These are phyloP conservation scores for Phaeoacremonium minimum DNA, from an alignment of 2,329 filamentous ascomycete genomes.

Conservation along the genomic window DNA sequence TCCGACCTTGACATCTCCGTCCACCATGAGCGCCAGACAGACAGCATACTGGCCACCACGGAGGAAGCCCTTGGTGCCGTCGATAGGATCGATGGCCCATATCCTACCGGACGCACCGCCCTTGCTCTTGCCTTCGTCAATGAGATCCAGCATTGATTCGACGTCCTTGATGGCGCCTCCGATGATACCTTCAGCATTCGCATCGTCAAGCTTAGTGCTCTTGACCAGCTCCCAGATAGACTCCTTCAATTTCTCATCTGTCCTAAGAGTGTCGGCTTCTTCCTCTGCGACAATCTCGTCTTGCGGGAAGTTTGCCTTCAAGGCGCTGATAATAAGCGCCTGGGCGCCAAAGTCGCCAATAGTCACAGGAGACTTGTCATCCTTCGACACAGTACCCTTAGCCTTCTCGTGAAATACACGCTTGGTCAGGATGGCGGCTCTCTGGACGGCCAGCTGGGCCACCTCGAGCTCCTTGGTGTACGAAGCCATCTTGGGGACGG, in stretches of 20 bases:
- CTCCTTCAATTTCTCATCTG: conserved; percentile 63
- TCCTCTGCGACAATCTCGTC: conserved; percentile 95
- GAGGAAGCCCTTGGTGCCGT: conserved; percentile 96
- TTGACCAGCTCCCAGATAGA: conserved; percentile 84
- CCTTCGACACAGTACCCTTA: conserved; percentile 91
- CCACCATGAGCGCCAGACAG: conserved; percentile 85
- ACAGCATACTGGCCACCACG: conserved; percentile 96
- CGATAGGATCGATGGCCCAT: conserved; percentile 96
- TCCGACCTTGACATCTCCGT: conserved; percentile 90
- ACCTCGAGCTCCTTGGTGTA: conserved; percentile 78
- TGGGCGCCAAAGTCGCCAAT: conserved; percentile 98
- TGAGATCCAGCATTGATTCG: conserved; percentile 58
- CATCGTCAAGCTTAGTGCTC: conserved; percentile 63
- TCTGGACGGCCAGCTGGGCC: conserved; percentile 84
- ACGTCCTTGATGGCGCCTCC: conserved; percentile 61
- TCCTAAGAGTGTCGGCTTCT: conserved; percentile 75
- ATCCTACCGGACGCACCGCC: conserved; percentile 75
- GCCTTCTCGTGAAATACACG: conserved; percentile 70
- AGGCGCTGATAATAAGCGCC: conserved; percentile 87
- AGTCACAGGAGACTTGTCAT: conserved; percentile 93
- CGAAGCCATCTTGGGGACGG: conserved; percentile 53
- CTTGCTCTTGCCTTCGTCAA: conserved; percentile 64
- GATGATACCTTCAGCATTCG: conserved; percentile 59
- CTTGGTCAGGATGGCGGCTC: conserved; percentile 55
- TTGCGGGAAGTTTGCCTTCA: conserved; percentile 82